These are phyloP conservation scores for Geoglossum cookeanum DNA, from an alignment of 2,329 filamentous ascomycete species.

Conservation along the genomic window DNA sequence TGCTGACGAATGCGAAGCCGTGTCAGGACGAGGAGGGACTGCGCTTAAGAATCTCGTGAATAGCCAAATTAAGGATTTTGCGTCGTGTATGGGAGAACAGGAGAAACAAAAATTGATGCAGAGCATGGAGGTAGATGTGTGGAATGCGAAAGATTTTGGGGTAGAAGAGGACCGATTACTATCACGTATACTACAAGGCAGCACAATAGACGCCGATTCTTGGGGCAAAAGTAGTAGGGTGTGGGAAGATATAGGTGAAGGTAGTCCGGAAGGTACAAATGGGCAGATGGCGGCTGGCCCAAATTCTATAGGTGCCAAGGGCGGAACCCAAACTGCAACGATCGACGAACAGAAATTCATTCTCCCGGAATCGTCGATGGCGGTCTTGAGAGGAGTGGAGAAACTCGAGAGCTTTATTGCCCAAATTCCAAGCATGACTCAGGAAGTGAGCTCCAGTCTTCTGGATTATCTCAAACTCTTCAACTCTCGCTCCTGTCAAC, in stretches of 20 bases:
- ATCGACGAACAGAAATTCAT: conserved; percentile 77
- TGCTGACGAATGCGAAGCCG: conserved; percentile 69
- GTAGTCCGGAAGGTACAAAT: not conserved
- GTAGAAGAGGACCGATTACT: conserved; percentile 31
- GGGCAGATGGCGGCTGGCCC: not conserved
- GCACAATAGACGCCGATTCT: conserved; percentile 35
- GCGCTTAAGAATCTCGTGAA: conserved; percentile 64
- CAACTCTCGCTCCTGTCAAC: conserved; percentile 88
- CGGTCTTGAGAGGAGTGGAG: conserved; percentile 64
- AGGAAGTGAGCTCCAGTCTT: conserved; percentile 60
- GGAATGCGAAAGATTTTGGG: conserved; percentile 45
- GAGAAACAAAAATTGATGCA: conserved; percentile 59
- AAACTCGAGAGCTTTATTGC: conserved; percentile 67
- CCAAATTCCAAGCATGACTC: conserved; percentile 73
- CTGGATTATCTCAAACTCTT: conserved; percentile 81
- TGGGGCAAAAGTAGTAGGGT: conserved; percentile 34
- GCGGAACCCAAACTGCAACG: conserved; percentile 49
- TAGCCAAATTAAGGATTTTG: conserved; percentile 63
- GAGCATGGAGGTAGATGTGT: conserved; percentile 55
- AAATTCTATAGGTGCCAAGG: conserved; percentile 23
- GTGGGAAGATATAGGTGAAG: conserved; percentile 22
- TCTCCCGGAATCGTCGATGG: conserved; percentile 63
- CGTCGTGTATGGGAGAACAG: conserved; percentile 47
- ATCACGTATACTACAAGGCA: conserved; percentile 35
- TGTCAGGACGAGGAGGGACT: conserved; percentile 60